These are phyloP conservation scores for Xylaria sp. DNA, from an alignment of 2,329 filamentous ascomycete species.

Conservation along the genomic window DNA sequence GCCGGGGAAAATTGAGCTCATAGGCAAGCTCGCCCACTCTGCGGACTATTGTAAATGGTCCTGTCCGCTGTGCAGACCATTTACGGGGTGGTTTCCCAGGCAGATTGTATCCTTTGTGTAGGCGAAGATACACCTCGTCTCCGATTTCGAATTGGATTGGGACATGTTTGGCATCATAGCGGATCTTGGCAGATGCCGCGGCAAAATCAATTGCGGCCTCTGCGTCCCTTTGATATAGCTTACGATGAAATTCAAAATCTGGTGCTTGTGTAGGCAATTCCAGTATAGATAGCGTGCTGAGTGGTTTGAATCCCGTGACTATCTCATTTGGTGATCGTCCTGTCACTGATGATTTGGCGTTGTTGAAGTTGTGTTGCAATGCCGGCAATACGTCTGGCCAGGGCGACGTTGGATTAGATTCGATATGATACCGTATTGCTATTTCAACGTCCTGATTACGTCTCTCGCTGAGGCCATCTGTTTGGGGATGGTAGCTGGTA, in stretches of 20 bases:
- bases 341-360: not conserved
- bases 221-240: not conserved
- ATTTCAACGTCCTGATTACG: slow-evolving; percentile 15
- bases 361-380: slow-evolving; percentile 20
- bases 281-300: slow-evolving; percentile 1
- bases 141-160: not conserved
- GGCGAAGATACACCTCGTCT: not conserved
- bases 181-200: not conserved
- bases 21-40: not conserved
- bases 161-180: not conserved
- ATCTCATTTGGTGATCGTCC: slow-evolving; percentile 1
- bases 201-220: not conserved
- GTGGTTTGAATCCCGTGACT: not conserved
- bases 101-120: not conserved
- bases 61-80: not conserved
- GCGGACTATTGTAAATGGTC: not conserved
- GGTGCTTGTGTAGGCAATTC: not conserved
- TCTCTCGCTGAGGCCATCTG: not conserved
- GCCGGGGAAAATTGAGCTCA: slow-evolving; percentile 9
- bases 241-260: not conserved
- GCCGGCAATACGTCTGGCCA: not conserved
- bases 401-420: not conserved
- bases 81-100: not conserved
- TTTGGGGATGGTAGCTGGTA: slow-evolving; percentile 3
- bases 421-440: slow-evolving; percentile 4